phyloP scores from a whole-genome alignment of 495 filamentous ascomycete genomes.

The Penicillium coffeae region DNA sequence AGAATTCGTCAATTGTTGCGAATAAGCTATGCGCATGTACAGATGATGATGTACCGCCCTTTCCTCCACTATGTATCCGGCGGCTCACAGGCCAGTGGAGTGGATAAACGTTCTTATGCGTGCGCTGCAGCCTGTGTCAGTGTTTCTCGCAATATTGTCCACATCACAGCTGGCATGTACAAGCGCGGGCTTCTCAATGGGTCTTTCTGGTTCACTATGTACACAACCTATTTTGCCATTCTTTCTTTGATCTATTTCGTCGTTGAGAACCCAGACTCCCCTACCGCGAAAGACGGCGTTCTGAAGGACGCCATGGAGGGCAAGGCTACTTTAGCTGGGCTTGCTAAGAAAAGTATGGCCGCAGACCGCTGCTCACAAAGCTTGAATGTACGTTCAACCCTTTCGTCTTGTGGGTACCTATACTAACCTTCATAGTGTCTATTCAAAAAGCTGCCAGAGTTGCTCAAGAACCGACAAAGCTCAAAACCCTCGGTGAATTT shows the following conservation, averaged over 20 bases:
- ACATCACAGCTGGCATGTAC: conserved; percentile 88
- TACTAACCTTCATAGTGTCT: conserved; percentile 46
- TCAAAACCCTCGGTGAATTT: conserved; percentile 35
- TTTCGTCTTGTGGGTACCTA: neutral
- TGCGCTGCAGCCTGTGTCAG: conserved; percentile 91
- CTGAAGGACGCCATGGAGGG: conserved; percentile 81
- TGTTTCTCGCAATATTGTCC: conserved; percentile 90
- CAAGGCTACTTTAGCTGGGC: conserved; percentile 68
- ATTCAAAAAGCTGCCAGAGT: conserved; percentile 77
- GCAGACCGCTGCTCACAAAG: conserved; percentile 78
- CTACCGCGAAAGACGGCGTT: conserved; percentile 67
- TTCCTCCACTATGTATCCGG: conserved; percentile 92
- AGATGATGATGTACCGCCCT: conserved; percentile 92
- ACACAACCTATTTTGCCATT: conserved; percentile 93
- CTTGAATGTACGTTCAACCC: conserved; percentile 56
- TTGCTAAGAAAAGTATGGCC: conserved; percentile 81
- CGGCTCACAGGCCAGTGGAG: conserved; percentile 58
- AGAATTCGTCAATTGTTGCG: conserved; percentile 84
- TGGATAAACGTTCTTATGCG: conserved; percentile 82
- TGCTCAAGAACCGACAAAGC: conserved; percentile 55
- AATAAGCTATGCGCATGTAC: conserved; percentile 84
- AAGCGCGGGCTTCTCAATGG: conserved; percentile 77
- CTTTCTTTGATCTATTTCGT: conserved; percentile 87
- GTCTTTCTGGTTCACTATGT: conserved; percentile 95
- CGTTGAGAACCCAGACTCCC: conserved; percentile 80